These are phyloP conservation scores for Colletotrichum sp. DNA, from an alignment of 2,329 filamentous ascomycete genomes.

Conservation along the genomic window DNA sequence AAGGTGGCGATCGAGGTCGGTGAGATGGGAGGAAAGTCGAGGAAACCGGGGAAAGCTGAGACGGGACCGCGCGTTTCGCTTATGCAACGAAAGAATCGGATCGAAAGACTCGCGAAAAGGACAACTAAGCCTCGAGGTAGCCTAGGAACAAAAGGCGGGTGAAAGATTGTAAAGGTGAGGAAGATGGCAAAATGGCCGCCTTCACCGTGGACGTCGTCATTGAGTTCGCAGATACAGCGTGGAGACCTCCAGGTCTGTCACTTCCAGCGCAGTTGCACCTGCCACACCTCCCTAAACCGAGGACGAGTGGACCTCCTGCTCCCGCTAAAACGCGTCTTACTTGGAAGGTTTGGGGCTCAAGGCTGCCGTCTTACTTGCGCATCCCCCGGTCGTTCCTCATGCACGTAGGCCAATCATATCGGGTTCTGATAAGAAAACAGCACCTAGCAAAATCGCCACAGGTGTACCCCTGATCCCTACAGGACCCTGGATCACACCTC, in stretches of 20 bases:
- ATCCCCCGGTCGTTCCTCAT: background rate
- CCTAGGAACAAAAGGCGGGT: background rate
- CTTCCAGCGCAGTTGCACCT: background rate
- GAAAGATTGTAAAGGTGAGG: background rate
- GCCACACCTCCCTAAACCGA: background rate
- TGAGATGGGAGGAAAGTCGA: background rate
- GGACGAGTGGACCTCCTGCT: background rate
- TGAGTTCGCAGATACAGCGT: background rate
- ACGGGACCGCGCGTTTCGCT: constrained; percentile 5
- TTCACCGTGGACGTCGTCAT: background rate
- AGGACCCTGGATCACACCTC: background rate
- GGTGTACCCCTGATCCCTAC: background rate
- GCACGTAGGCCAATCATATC: background rate
- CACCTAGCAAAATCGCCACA: background rate
- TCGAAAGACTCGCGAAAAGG: background rate
- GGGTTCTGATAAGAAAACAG: background rate
- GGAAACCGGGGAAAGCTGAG: background rate
- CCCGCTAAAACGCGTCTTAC: background rate
- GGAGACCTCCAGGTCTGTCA: background rate
- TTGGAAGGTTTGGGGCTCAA: background rate
- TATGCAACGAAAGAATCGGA: background rate
- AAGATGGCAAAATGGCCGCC: background rate
- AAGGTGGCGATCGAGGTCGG: constrained; percentile 7
- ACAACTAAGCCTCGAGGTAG: background rate
- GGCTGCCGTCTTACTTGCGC: background rate